These are phyloP conservation scores for Musa acuminata DNA, from an alignment of 176 grass and related monocot species.

Conservation along the genomic window DNA sequence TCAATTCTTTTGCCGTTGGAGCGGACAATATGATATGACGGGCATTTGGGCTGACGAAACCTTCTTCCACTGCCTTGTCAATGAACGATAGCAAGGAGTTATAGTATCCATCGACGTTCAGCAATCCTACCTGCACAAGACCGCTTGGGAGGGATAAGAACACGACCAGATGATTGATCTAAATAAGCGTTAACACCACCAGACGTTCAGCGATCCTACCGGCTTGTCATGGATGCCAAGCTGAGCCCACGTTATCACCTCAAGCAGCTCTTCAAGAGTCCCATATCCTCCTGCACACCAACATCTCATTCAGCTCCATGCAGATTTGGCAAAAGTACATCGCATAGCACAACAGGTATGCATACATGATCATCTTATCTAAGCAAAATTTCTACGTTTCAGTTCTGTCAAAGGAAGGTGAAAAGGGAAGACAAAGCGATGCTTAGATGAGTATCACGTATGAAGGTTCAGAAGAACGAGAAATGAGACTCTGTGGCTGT, in stretches of 20 bases:
- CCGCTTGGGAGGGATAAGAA: neutral
- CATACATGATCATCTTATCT: neutral
- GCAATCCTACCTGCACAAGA: conserved; percentile 60
- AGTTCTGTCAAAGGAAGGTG: too few species aligned
- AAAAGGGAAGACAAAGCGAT: too few species aligned
- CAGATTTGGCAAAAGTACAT: neutral
- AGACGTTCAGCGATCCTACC: conserved; percentile 9
- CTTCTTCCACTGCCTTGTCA: conserved; percentile 98
- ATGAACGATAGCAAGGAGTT: conserved; percentile 97
- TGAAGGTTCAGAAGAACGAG: too few species aligned
- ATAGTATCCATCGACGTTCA: conserved; percentile 99
- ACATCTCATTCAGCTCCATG: neutral
- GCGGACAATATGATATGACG: conserved; percentile 90
- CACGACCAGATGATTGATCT: too few species aligned
- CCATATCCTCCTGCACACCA: conserved; percentile 82
- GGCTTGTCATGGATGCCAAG: conserved; percentile 98
- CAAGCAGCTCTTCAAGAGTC: conserved; percentile 94
- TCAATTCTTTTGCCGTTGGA: conserved; percentile 72
- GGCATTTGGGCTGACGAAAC: conserved; percentile 75
- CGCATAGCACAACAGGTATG: neutral
- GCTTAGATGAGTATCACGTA: too few species aligned
- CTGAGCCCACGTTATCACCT: conserved; percentile 99
- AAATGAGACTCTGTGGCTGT: too few species aligned
- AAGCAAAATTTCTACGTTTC: too few species aligned
- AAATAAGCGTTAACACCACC: too few species aligned